Base-by-base conservation (phyloP, 2,329 filamentous ascomycete genomes). In the Xylaria sp. region DNA sequence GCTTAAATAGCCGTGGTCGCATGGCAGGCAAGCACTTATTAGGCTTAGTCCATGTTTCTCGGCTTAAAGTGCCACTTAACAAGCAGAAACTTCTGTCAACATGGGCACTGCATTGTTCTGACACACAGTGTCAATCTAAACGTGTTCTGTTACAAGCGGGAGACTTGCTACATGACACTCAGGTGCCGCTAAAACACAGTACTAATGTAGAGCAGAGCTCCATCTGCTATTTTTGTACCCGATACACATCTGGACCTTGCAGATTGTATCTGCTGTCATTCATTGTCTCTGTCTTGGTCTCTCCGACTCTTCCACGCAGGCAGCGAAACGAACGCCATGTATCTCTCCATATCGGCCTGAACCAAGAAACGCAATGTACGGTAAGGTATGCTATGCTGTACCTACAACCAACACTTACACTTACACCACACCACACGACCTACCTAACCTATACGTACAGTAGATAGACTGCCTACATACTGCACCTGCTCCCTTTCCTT, bases 401-500 rank as follows among this genome's bases (percentile, higher is more conserved):
- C 64, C 40, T 60, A 42, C 53, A 33, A 33, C 33, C 33, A 33
- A 28, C 28, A 4, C 3, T 4, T n/a, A n/a, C 33, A 33, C 64
- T 38, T 60, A 42, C 53, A 33, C 31, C 38, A 40, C 38, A 40
- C 62, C 42, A 31, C 62, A 59, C 58, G 36, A 62, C 65, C 51
- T 66, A 44, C 56, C 36, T 65, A 62, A 23, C 61, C 33, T 53
- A 28, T 33, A 33, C 33, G 33, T 33, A 40, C 38, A 53, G 20
- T n/a, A 54, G 28, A 26, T 62, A 62, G 58, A 57, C 36, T 23
- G 15, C 31, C 33, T 33, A 33, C 33, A 33, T 33, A 33, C 62
- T 61, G 70, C 66, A 56, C 66, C 68, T 72, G 65, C 67, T 59
- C 58, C 56, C 56, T 63, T 67, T 65, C 60, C 63, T 67, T 66